Percentiles rank a stretch among this genome's conserved stretches.
Evolutionary conservation across 1,284 basidiomycete species (phyloP).

Genomic region (Sporisorium exsertum): DNA sequence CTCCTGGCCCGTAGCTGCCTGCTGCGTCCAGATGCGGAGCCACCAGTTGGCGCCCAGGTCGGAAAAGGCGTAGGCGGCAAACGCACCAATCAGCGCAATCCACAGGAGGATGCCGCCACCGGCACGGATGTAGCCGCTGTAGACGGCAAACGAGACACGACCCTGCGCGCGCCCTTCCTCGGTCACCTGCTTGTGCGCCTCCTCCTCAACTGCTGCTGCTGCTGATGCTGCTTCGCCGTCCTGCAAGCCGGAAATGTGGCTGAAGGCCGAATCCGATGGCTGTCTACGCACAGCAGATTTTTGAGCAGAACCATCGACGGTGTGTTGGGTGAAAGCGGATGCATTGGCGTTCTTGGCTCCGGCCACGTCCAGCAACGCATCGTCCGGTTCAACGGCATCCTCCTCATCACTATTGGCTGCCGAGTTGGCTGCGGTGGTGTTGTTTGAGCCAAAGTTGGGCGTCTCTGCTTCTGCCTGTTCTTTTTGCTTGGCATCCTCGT

Average conservation of each 20-base stretch:
- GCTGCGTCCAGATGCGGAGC: conserved; percentile 32
- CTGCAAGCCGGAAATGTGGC: conserved; percentile 76
- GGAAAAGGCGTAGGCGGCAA: conserved; percentile 20
- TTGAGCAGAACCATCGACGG: conserved; percentile 4
- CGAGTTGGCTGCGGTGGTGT: conserved; percentile 24
- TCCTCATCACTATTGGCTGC: conserved; percentile 45
- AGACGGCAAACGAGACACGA: conserved; percentile 36
- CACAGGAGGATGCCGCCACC: conserved; percentile 39
- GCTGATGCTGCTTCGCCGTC: conserved; percentile 69
- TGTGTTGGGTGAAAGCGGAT: conserved; percentile 39
- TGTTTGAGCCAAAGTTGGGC: conserved; percentile 30
- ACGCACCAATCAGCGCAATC: conserved; percentile 17
- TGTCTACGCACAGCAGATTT: conserved; percentile 40
- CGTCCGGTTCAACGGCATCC: conserved; percentile 12
- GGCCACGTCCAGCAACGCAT: conserved; percentile 1
- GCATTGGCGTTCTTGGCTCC: conserved; percentile 22
- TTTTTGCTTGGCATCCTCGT: conserved; percentile 64
- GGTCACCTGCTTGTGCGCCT: conserved; percentile 34
- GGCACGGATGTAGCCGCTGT: conserved; percentile 37
- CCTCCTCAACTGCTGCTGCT: conserved; percentile 4
- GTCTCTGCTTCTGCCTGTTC: conserved; percentile 39
- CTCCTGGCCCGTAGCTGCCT: neutral
- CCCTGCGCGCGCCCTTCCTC: conserved; percentile 37
- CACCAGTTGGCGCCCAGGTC: conserved; percentile 36
- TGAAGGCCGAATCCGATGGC: conserved; percentile 72